A percentile compares a stretch with the other conserved stretches of the same genome.
phyloP scores from a whole-genome alignment of 805 yeast species.

The Starmerella bacillaris region DNA sequence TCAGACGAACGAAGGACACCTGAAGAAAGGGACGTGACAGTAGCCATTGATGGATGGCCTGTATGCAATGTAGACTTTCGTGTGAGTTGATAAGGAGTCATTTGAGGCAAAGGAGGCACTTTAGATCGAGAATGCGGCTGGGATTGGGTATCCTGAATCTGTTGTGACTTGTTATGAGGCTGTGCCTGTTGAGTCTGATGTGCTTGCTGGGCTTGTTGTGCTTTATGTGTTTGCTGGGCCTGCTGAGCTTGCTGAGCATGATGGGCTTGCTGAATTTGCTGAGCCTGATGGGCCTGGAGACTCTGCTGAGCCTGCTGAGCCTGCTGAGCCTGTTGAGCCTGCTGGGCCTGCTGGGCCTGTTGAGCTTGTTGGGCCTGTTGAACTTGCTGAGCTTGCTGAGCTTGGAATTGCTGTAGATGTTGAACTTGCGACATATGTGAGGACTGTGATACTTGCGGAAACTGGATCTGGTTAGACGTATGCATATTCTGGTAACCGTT shows the following conservation, averaged over 20 bases:
- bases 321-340: too few species aligned
- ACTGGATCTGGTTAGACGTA: too few species aligned
- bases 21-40: too few species aligned
- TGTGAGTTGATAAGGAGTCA: neutral
- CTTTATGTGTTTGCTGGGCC: neutral
- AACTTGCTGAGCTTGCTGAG: too few species aligned
- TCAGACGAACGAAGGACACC: neutral
- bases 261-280: neutral
- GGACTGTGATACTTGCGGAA: too few species aligned
- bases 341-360: too few species aligned
- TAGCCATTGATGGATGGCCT: neutral
- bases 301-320: too few species aligned
- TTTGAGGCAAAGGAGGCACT: neutral
- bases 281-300: too few species aligned
- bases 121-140: neutral
- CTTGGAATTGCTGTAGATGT: too few species aligned
- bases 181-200: neutral
- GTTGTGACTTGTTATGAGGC: neutral
- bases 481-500: too few species aligned
- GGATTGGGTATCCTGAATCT: neutral
- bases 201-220: neutral
- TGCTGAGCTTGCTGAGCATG: neutral
- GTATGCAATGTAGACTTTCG: neutral
- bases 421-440: too few species aligned
- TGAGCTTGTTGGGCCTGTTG: too few species aligned